Evolutionary conservation across 1,139 yeast genomes (phyloP).

Genomic region (Komagataea norvegica): DNA sequence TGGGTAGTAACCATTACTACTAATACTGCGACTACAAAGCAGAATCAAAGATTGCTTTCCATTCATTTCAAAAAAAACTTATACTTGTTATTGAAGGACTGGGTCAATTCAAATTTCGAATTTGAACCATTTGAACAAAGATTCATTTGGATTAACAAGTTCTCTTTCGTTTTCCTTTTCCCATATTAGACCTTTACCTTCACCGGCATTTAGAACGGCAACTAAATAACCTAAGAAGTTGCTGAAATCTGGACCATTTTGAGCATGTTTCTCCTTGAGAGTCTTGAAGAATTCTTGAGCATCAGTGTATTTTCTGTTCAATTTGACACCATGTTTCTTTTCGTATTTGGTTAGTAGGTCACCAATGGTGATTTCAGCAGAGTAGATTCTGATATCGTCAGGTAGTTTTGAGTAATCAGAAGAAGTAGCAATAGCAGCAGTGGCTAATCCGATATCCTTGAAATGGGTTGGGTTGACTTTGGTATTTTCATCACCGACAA

Average conservation of each 20-base stretch:
- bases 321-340: slow-evolving; percentile 34
- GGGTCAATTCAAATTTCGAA: too few relatives aligned
- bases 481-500: slow-evolving; percentile 40
- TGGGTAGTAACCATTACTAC: too few relatives aligned
- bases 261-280: too few relatives aligned
- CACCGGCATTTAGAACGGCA: slow-evolving; percentile 33
- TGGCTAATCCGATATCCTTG: slow-evolving; percentile 44
- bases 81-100: too few relatives aligned
- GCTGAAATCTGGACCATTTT: too few relatives aligned
- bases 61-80: too few relatives aligned
- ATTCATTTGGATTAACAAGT: slow-evolving; percentile 49
- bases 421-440: slow-evolving; percentile 40
- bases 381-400: slow-evolving; percentile 39
- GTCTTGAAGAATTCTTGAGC: too few relatives aligned
- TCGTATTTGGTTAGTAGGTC: slow-evolving; percentile 41
- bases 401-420: slow-evolving; percentile 41
- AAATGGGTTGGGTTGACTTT: slow-evolving; percentile 35
- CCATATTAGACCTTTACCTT: slow-evolving; percentile 36
- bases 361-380: slow-evolving; percentile 38
- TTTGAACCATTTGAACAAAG: slow-evolving; percentile 48
- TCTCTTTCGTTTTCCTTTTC: slow-evolving; percentile 40
- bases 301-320: slow-evolving; percentile 31
- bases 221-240: slow-evolving; percentile 38
- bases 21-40: too few relatives aligned
- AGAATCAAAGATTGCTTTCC: too few relatives aligned